phyloP scores from a whole-genome alignment of 805 yeast species.

The Brettanomyces nanus region DNA sequence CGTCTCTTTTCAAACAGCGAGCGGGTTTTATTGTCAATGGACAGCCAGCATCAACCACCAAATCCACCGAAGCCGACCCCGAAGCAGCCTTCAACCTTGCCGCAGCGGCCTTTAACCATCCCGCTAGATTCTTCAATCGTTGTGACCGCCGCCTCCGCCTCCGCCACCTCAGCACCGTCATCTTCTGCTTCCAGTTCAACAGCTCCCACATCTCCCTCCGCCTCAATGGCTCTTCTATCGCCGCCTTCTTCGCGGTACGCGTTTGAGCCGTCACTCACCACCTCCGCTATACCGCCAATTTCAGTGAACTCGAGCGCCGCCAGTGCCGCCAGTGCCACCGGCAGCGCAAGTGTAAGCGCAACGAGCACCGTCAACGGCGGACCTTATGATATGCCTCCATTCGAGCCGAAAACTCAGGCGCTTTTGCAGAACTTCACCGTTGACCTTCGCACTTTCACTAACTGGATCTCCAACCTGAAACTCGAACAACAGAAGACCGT shows the following conservation, averaged over 20 bases:
- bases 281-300: conserved; percentile 20
- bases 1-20: too few relatives aligned
- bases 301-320: conserved; percentile 10
- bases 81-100: too few relatives aligned
- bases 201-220: too few relatives aligned
- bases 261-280: conserved; percentile 20
- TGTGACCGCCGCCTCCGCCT: too few relatives aligned
- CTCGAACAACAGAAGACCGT: conserved; percentile 39
- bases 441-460: conserved; percentile 37
- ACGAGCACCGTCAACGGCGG: conserved; percentile 5
- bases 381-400: conserved; percentile 24
- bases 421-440: conserved; percentile 28
- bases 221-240: conserved; percentile 31
- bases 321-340: conserved; percentile 8
- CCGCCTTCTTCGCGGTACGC: conserved; percentile 33
- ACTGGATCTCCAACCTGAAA: conserved; percentile 38
- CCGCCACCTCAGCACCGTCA: too few relatives aligned
- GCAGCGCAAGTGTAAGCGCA: conserved; percentile 3
- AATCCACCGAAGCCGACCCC: too few relatives aligned
- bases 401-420: conserved; percentile 23
- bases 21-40: too few relatives aligned
- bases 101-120: too few relatives aligned
- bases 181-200: too few relatives aligned
- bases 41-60: too few relatives aligned
- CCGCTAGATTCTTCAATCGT: too few relatives aligned